Conservation (phyloP, 2,329 filamentous ascomycete species). For the Helotiales sp. region DNA sequence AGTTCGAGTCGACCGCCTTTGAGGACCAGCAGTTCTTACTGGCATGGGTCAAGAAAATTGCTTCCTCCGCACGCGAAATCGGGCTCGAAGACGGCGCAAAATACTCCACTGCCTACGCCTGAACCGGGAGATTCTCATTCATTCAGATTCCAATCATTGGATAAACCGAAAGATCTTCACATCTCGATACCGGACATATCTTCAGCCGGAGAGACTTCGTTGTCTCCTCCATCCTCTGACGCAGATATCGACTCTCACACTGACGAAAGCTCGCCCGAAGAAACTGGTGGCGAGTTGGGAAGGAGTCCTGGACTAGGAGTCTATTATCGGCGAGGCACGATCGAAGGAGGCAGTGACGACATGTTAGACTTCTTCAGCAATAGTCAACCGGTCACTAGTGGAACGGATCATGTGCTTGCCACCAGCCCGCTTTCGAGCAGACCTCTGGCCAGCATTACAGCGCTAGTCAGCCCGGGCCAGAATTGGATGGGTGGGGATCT, state of each 20-base stretch:
- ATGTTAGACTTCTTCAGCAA: slow-evolving; percentile 31
- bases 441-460: slow-evolving; percentile 1
- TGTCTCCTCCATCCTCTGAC: slow-evolving; percentile 29
- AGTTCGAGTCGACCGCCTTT: slow-evolving; percentile 23
- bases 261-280: slow-evolving; percentile 32
- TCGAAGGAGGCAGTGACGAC: background rate
- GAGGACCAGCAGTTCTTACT: slow-evolving; percentile 22
- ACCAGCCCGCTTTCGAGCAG: slow-evolving; percentile 25
- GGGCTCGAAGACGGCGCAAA: slow-evolving; percentile 16
- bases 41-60: slow-evolving; percentile 13
- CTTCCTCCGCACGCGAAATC: slow-evolving; percentile 11
- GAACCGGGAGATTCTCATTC: slow-evolving; percentile 8
- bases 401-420: slow-evolving; percentile 31
- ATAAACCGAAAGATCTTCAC: slow-evolving; percentile 10
- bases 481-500: too few relatives aligned
- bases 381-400: slow-evolving; percentile 30
- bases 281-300: slow-evolving; percentile 12
- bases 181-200: slow-evolving; percentile 26
- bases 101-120: slow-evolving; percentile 19
- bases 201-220: slow-evolving; percentile 31
- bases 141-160: slow-evolving; percentile 15
- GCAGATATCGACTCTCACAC: slow-evolving; percentile 33
- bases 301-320: slow-evolving; percentile 7
- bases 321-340: slow-evolving; percentile 11
- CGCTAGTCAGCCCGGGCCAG: too few relatives aligned